These are phyloP conservation scores for Aspergillus heteromorphus DNA, from an alignment of 495 filamentous ascomycete species.

Conservation along the genomic window DNA sequence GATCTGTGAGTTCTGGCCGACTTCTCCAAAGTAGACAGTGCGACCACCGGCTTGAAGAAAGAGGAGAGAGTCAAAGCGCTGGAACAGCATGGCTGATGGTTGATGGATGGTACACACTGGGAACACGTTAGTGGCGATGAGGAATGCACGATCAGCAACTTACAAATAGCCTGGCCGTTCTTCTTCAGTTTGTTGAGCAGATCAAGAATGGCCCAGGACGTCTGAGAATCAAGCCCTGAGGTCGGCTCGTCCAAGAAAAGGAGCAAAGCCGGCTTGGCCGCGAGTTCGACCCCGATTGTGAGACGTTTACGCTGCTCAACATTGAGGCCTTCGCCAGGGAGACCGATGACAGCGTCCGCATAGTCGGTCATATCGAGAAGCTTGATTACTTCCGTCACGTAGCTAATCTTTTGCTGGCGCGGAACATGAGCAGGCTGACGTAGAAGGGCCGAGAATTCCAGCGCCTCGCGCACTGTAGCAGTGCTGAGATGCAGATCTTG, in stretches of 20 bases:
- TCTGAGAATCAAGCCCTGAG: conserved; percentile 63
- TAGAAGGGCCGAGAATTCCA: conserved; percentile 53
- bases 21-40: conserved; percentile 65
- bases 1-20: conserved; percentile 46
- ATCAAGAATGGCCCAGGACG: too few relatives aligned
- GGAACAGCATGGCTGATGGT: conserved; percentile 64
- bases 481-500: conserved; percentile 55
- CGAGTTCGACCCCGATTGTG: conserved; percentile 65
- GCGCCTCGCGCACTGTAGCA: conserved; percentile 54
- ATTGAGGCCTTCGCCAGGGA: conserved; percentile 45
- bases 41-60: conserved; percentile 64
- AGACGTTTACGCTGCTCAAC: conserved; percentile 59
- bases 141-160: too few relatives aligned
- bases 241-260: conserved; percentile 78
- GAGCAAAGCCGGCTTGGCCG: conserved; percentile 59
- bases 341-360: conserved; percentile 50
- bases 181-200: conserved; percentile 61
- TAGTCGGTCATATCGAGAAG: conserved; percentile 53
- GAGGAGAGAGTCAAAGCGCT: conserved; percentile 66
- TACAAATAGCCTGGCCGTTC: conserved; percentile 62
- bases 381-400: conserved; percentile 53
- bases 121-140: too few relatives aligned
- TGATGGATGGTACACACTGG: conserved; percentile 83
- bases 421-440: conserved; percentile 48
- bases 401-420: conserved; percentile 50